phyloP scores from a whole-genome alignment of 176 grass and related monocot genomes.

The Elaeis guineensis region DNA sequence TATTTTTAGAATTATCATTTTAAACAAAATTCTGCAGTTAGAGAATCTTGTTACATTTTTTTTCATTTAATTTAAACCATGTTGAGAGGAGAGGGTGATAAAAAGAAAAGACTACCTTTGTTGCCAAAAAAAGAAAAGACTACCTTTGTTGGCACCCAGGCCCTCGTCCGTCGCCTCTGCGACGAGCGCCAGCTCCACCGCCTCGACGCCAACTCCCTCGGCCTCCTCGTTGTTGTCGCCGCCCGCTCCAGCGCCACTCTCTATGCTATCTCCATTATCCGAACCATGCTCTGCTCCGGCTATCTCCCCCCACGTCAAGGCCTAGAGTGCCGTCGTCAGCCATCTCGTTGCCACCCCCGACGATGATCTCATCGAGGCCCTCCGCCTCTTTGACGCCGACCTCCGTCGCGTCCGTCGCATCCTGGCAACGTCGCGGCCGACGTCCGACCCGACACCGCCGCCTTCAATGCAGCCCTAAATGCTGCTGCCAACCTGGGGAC shows the following conservation, averaged over 20 bases:
- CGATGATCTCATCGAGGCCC: constrained; percentile 24
- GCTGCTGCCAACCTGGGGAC: constrained; percentile 63
- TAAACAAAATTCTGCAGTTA: too few species aligned
- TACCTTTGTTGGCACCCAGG: constrained; percentile 53
- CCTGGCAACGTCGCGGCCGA: background rate
- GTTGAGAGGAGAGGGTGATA: too few species aligned
- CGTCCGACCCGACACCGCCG: constrained; percentile 54
- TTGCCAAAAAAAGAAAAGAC: too few species aligned
- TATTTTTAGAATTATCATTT: too few species aligned
- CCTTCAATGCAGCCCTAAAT: constrained; percentile 77
- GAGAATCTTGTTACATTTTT: too few species aligned
- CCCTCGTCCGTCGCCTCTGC: constrained; percentile 45
- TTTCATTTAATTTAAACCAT: too few species aligned
- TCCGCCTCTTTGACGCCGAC: constrained; percentile 59
- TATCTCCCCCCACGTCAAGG: constrained; percentile 73
- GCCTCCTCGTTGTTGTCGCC: constrained; percentile 51
- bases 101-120: too few species aligned
- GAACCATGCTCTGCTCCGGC: constrained; percentile 51
- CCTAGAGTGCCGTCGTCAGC: constrained; percentile 61
- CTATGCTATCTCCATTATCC: constrained; percentile 45
- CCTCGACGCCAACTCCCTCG: constrained; percentile 76
- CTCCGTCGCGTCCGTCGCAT: constrained; percentile 40
- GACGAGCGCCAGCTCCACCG: constrained; percentile 30
- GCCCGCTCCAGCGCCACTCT: constrained; percentile 28
- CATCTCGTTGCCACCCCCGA: constrained; percentile 31